phyloP scores from a whole-genome alignment of 1,284 basidiomycete genomes.

The Schizopora paradoxa region DNA sequence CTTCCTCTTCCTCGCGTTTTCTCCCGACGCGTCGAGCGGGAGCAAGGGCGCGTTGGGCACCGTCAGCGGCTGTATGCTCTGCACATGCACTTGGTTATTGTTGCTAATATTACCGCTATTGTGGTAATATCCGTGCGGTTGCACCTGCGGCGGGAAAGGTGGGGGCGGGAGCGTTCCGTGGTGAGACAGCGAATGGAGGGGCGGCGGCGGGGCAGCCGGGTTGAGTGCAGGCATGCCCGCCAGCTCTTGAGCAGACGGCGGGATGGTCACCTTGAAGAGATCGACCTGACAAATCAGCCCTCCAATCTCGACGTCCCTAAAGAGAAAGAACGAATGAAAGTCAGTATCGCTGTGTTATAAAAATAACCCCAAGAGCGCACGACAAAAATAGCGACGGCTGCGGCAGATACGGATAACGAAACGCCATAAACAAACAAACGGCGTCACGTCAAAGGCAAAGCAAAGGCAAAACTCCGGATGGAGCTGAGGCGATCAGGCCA shows the following conservation, averaged over 20 bases:
- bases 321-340: not conserved
- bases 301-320: slow-evolving; percentile 24
- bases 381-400: no score
- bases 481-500: no score
- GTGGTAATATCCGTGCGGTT: not conserved
- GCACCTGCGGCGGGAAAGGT: not conserved
- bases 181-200: not conserved
- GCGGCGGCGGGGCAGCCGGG: not conserved
- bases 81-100: no score
- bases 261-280: slow-evolving; percentile 21
- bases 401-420: no score
- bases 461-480: no score
- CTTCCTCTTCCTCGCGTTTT: not conserved
- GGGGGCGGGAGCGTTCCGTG: not conserved
- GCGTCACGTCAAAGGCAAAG: no score
- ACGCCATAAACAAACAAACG: no score
- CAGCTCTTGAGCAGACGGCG: slow-evolving; percentile 11
- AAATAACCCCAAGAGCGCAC: no score
- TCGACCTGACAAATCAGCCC: slow-evolving; percentile 27
- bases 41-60: not conserved
- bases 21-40: not conserved
- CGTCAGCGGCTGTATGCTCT: no score
- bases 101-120: no score
- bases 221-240: slow-evolving; percentile 2
- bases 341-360: no score